A percentile compares a stretch with the other conserved stretches of the same genome.
phyloP scores from a whole-genome alignment of 75 land plant genomes.

The Selaginella tamariscina region DNA sequence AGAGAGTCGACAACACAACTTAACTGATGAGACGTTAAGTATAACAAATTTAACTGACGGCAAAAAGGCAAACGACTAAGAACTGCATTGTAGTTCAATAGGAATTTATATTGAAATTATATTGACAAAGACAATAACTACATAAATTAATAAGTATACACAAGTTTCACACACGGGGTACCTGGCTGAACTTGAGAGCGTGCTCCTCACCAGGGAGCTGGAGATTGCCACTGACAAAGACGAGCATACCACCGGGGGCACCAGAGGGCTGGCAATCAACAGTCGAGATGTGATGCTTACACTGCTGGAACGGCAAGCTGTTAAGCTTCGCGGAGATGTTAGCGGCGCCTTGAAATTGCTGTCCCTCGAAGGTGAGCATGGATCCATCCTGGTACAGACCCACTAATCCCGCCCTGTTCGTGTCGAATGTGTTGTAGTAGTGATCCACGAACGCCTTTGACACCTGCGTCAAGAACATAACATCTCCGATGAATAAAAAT shows the following conservation, averaged over 20 bases:
- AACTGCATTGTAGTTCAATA: too few species aligned
- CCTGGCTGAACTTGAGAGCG: conserved; percentile 58
- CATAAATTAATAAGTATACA: background rate
- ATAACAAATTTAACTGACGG: too few species aligned
- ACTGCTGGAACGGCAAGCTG: conserved; percentile 44
- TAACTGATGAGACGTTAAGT: too few species aligned
- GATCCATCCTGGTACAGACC: conserved; percentile 40
- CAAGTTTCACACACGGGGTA: background rate
- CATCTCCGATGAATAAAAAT: too few species aligned
- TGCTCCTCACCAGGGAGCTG: conserved; percentile 56
- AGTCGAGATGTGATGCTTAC: conserved; percentile 48
- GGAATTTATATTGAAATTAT: too few species aligned
- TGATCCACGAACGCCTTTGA: conserved; percentile 54
- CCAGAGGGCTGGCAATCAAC: conserved; percentile 49
- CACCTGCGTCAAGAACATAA: conserved; percentile 24
- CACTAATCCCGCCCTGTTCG: conserved; percentile 24
- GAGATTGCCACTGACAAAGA: conserved; percentile 58
- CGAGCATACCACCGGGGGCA: conserved; percentile 35
- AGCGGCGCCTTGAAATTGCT: conserved; percentile 35
- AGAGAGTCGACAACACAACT: too few species aligned
- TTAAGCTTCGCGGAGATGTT: conserved; percentile 36
- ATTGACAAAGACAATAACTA: too few species aligned
- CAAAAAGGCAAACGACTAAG: too few species aligned
- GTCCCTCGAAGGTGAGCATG: conserved; percentile 59
- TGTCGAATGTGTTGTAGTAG: conserved; percentile 47